Evolutionary conservation across 805 yeast genomes (phyloP), one percentile per base, ranked within the genome.

Genomic region (Wickerhamomyces queroliae): DNA sequence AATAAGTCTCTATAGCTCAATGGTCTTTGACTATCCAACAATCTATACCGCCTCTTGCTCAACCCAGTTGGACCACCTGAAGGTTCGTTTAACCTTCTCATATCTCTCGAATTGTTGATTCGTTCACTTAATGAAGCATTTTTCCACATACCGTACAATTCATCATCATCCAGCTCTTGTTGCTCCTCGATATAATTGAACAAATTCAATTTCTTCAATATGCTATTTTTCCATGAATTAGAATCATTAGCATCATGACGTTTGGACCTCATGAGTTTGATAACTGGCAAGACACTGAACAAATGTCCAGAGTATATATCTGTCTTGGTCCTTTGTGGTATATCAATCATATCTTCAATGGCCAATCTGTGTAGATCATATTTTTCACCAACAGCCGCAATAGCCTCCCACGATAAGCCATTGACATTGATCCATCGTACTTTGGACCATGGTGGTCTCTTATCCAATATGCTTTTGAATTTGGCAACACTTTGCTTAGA

Each of bases 391-490:
- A 78, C 61, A 1, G 67, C 55, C 8, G 72, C 62, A 7, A 78
- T 68, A 7, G 78, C 78, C 38, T 75, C 81, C 80, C 80, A 74
- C 2, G 80, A 72, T n/a, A 77, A 56, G 0, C 82, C 83, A 49
- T 74, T 76, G 18, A 76, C 75, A 44, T 73, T 76, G 38, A 75
- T 61, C 81, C 81, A 74, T 13, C 80, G 55, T 1, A 76, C 76
- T 35, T 63, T 59, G 3, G 76, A 58, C 79, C 80, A 73, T 0
- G 41, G 28, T 1, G 80, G 79, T 28, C 67, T 50, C 7, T 40
- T 41, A 2, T 52, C 38, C n/a, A 76, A 43, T 0, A 58, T 54
- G 4, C 44, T 41, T 22, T 52, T 53, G 20, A 72, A 55, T 22
- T 58, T 63, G 2, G 37, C 46, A 19, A 49, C 54, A 36, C 40